Evolutionary conservation across 257 asterid genomes (phyloP), one percentile per base, ranked within the genome.

Genomic region (Phtheirospermum japonicum): DNA sequence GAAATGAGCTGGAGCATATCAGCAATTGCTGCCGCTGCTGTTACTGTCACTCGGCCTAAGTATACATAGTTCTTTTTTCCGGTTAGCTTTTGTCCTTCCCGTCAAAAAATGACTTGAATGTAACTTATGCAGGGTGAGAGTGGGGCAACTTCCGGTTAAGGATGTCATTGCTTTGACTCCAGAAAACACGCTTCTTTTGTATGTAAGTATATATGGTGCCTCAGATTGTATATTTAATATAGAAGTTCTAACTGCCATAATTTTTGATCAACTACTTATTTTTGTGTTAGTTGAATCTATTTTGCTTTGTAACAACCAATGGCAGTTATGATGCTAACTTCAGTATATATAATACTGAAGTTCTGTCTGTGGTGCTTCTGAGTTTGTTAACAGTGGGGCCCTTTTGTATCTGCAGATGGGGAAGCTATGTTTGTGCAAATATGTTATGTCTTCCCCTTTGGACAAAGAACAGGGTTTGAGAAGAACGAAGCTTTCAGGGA

Each of bases 1-100:
- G 99, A 92, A 72, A 75, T 89, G 90, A 86, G 95, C 80, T 89
- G 99, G 99, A 83, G 85, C 79, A 75, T 92, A 71, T 77, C 91
- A 26, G 96, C 99, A 69, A 74, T 86, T 71, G 90, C 86, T 71
- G 99, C 97, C 2, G 88, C 86, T 61, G 91, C 99, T 61, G 94
- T 92, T 71, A 63, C 75, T 71, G 90, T 89, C 70, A 86, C 97
- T 71, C 87, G 95, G 55, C 88, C 98, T n/a, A 79, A 80, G 98
- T 91, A 75, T 50, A 49, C 54, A 58, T 50, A 19, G 54, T 39
- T 53, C 42, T 57, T 69, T 37, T n/a, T 68, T 51, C 36, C 26
- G 46, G 9, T 64, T 33, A 30, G 46, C 23, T 58, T 37, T 42
- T 26, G 42, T 57, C 54, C 46, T 40, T 69, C 31, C 31, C 40